Evolutionary conservation across 345 rosid genomes (phyloP), one percentile per base, ranked within the genome.

Genomic region (Trapa bicornis): DNA sequence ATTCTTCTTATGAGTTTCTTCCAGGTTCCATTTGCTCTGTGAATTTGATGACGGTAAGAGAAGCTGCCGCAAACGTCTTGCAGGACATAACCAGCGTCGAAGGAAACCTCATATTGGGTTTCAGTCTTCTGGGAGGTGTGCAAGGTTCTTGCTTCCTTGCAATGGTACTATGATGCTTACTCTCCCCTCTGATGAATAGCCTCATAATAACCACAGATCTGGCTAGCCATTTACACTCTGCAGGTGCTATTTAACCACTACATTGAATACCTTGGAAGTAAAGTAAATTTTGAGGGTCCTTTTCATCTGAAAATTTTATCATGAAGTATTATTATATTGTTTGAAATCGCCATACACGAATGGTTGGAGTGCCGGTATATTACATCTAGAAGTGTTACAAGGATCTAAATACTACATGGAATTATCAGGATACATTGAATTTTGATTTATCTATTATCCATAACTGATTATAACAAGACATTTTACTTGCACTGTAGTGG

Each of bases 21-120:
- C 61, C 83, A 92, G 96, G 96, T 92, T 92, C 74, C 98, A 89
- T 74, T 79, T 84, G 80, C 87, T 92, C 78, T 80, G 75, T 78
- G 96, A 92, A 77, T 92, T 92, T 70, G 98, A 92, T 79, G 89
- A 81, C 22, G 88, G 80, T 66, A 92, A 88, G 78, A 80, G 93
- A 37, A 92, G 98, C 77, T 92, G 96, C 75, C 88, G 98, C 22
- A 85, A 85, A 76, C 81, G 96, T 54, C 89, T 92, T 12, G 96
- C 91, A 35, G 89, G 91, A 47, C 98, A 92, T 60, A 92, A 92
- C 53, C 86, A 87, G 68, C 91, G 98, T 17, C 73, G 96, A 22
- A 78, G 98, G 77, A 92, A 89, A 79, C 93, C 96, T 69, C 96
- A 85, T 66, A 43, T 58, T 0, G 39, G 66, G 37, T 33, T 58